A percentile compares a stretch with the other conserved stretches of the same genome.
Evolutionary conservation across 2,329 filamentous ascomycete species (phyloP).

Genomic region (Sodiomyces alkalinus): DNA sequence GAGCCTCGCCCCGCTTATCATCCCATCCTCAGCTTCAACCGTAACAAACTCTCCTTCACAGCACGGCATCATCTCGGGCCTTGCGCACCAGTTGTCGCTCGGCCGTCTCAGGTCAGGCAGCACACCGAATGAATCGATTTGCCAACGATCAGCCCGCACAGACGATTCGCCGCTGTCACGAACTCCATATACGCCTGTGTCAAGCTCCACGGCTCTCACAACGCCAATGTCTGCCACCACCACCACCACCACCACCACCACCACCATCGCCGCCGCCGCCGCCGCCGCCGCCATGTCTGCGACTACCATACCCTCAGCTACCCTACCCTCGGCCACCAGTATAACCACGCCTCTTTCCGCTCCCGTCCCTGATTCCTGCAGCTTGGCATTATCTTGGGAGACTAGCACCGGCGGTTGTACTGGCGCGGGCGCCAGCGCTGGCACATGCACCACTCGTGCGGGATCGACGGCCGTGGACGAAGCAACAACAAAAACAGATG

Average conservation of each 20-base stretch:
- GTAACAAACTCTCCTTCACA: conserved; percentile 21
- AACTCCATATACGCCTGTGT: conserved; percentile 29
- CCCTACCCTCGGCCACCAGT: conserved; percentile 11
- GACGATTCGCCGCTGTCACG: conserved; percentile 32
- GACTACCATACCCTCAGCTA: conserved; percentile 23
- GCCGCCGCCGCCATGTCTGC: conserved; percentile 20
- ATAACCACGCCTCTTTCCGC: conserved; percentile 30
- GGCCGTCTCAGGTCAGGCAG: conserved; percentile 30
- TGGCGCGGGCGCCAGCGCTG: too few relatives aligned
- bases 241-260: conserved; percentile 3
- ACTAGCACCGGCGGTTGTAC: neutral
- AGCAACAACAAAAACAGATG: too few relatives aligned
- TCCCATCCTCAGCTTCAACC: too few relatives aligned
- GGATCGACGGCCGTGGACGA: too few relatives aligned
- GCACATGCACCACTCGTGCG: too few relatives aligned
- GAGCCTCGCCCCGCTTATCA: conserved; percentile 40
- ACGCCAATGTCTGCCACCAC: conserved; percentile 28
- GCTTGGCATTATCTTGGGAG: neutral
- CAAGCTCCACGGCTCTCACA: conserved; percentile 22
- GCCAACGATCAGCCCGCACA: conserved; percentile 22
- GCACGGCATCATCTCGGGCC: conserved; percentile 14
- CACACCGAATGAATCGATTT: conserved; percentile 23
- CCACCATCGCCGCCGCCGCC: conserved; percentile 31
- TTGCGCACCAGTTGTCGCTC: conserved; percentile 24
- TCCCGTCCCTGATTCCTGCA: conserved; percentile 21